Conservation (phyloP, 2,329 filamentous ascomycete genomes). For the Colletotrichum trifolii region DNA sequence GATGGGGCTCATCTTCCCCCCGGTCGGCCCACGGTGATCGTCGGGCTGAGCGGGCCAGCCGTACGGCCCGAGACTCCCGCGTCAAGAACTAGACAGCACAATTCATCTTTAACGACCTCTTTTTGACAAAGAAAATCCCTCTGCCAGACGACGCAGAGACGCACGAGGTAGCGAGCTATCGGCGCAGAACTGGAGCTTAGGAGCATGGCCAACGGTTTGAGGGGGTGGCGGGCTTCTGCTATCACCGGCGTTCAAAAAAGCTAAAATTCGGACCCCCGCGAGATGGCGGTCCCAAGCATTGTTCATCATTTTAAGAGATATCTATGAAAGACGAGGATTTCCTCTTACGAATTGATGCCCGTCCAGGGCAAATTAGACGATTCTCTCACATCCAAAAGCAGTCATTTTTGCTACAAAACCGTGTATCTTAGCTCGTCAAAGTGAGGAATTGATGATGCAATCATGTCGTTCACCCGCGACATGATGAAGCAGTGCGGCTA, state of each 20-base stretch:
- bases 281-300: background rate
- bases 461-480: constrained; percentile 12
- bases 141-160: background rate
- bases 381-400: no score
- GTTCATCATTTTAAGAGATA: background rate
- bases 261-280: background rate
- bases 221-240: background rate
- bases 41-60: constrained; percentile 30
- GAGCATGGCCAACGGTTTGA: background rate
- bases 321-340: background rate
- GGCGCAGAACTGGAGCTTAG: background rate
- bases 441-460: constrained; percentile 4
- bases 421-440: no score
- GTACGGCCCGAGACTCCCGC: constrained; percentile 27
- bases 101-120: background rate
- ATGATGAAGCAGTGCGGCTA: background rate
- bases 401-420: background rate
- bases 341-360: background rate
- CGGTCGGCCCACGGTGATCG: constrained; percentile 32
- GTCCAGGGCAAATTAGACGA: no score
- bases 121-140: background rate
- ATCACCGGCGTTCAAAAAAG: background rate
- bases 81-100: constrained; percentile 28
- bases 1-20: constrained; percentile 31
- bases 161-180: background rate